Evolutionary conservation across 169 alveolate species (phyloP).

Genomic region (Cyclospora cayetanensis): DNA sequence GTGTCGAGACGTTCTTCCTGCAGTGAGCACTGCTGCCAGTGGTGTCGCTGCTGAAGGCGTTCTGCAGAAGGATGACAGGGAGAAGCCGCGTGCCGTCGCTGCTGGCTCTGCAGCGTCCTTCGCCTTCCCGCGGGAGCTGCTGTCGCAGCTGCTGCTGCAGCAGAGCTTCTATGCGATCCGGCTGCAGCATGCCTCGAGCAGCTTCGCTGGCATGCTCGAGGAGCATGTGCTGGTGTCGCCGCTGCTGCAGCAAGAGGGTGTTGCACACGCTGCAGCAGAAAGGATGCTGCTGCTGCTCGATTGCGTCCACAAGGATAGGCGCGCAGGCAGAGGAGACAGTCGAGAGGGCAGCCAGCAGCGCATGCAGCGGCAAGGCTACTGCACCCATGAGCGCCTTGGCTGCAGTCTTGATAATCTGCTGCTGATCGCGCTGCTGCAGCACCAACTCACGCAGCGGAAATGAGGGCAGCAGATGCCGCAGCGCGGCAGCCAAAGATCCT

Average conservation of each 20-base stretch:
- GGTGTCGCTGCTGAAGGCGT: conserved; percentile 28
- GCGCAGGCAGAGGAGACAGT: neutral
- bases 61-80: conserved; percentile 7
- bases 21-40: conserved; percentile 23
- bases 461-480: conserved; percentile 13
- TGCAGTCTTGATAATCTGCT: conserved; percentile 32
- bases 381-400: conserved; percentile 33
- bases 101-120: neutral
- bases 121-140: neutral
- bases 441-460: conserved; percentile 44
- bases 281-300: conserved; percentile 51
- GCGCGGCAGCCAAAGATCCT: neutral
- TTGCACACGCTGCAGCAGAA: conserved; percentile 20
- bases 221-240: neutral
- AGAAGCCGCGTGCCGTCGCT: neutral
- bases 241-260: conserved; percentile 42
- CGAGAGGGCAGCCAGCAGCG: conserved; percentile 42
- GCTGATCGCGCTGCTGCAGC: conserved; percentile 60
- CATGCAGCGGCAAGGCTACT: conserved; percentile 51
- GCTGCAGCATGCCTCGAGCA: conserved; percentile 18
- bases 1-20: neutral
- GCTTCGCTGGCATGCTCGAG: conserved; percentile 21
- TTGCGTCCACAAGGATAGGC: neutral
- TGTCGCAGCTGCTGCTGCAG: conserved; percentile 48
- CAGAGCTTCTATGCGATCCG: conserved; percentile 49